phyloP scores from a whole-genome alignment of 2,329 filamentous ascomycete species.

The Knufia fluminis region DNA sequence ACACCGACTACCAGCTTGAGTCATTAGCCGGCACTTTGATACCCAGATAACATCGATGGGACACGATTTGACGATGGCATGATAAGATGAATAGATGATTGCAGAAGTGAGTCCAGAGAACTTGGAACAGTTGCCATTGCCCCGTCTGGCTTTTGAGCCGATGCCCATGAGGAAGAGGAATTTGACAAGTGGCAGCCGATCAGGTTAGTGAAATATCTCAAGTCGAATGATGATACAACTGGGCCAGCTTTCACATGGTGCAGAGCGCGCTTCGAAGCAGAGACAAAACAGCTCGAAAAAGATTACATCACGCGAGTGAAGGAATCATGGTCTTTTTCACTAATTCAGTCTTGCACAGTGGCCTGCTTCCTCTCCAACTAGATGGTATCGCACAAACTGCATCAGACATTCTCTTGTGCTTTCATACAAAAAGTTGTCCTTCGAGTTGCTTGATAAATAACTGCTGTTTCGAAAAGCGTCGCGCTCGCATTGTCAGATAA shows the following conservation, averaged over 20 bases:
- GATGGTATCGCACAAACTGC: neutral
- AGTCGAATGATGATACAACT: neutral
- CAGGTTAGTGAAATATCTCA: neutral
- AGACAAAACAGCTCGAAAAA: neutral
- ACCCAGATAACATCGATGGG: too few species aligned
- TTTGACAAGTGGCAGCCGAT: neutral
- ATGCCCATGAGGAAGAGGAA: too few species aligned
- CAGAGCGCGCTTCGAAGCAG: neutral
- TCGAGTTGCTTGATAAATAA: neutral
- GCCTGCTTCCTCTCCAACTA: too few species aligned
- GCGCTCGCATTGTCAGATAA: neutral
- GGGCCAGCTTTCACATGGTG: neutral
- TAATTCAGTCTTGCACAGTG: too few species aligned
- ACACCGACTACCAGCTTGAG: neutral
- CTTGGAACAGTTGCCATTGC: neutral
- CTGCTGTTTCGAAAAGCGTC: neutral
- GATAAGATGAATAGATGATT: slow-evolving; percentile 1
- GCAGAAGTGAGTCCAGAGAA: neutral
- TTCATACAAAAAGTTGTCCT: neutral
- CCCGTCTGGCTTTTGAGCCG: too few species aligned
- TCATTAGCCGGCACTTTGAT: neutral
- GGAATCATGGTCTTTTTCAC: neutral
- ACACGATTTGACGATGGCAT: slow-evolving; percentile 2
- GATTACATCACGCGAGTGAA: neutral
- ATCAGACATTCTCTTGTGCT: neutral